phyloP scores from a whole-genome alignment of 2,329 filamentous ascomycete species.

The Ascomycota sp. region DNA sequence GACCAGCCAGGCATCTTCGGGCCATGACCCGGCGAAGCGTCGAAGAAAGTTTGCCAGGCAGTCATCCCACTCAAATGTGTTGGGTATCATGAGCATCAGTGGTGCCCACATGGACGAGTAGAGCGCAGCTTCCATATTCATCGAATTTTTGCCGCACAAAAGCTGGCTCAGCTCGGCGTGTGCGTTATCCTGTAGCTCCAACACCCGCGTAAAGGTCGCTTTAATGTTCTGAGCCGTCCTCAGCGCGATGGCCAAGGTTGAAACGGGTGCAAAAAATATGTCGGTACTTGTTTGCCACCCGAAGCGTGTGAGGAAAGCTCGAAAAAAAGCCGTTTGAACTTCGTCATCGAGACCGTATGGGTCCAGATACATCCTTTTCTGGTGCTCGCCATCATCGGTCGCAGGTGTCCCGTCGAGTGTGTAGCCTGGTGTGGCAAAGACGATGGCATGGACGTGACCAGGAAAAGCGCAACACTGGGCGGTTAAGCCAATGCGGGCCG shows the following conservation, averaged over 20 bases:
- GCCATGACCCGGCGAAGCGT: conserved; percentile 15
- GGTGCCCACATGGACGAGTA: conserved; percentile 59
- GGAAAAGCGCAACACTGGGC: conserved; percentile 68
- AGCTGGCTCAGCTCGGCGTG: conserved; percentile 13
- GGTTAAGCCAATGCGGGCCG: conserved; percentile 50
- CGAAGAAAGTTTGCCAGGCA: conserved; percentile 43
- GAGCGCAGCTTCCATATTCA: conserved; percentile 35
- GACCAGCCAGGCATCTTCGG: conserved; percentile 53
- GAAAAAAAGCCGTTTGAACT: conserved; percentile 37
- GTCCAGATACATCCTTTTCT: conserved; percentile 54
- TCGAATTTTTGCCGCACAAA: conserved; percentile 12
- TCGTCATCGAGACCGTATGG: conserved; percentile 56
- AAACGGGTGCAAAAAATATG: conserved; percentile 41
- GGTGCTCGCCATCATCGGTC: conserved; percentile 16
- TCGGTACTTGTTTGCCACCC: conserved; percentile 21
- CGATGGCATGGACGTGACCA: conserved; percentile 65
- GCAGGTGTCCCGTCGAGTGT: conserved; percentile 33
- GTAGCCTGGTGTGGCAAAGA: conserved; percentile 38
- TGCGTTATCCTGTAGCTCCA: conserved; percentile 9
- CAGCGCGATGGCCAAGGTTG: conserved; percentile 46
- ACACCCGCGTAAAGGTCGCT: conserved; percentile 31
- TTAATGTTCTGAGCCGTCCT: conserved; percentile 62
- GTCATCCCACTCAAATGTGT: conserved; percentile 33
- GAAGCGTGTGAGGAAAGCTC: conserved; percentile 32
- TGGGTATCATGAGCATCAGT: conserved; percentile 30